Percentiles rank a stretch among this genome's conserved stretches.
phyloP scores from a whole-genome alignment of 139 green algal genomes.

The Diplosphaera chodatii region DNA sequence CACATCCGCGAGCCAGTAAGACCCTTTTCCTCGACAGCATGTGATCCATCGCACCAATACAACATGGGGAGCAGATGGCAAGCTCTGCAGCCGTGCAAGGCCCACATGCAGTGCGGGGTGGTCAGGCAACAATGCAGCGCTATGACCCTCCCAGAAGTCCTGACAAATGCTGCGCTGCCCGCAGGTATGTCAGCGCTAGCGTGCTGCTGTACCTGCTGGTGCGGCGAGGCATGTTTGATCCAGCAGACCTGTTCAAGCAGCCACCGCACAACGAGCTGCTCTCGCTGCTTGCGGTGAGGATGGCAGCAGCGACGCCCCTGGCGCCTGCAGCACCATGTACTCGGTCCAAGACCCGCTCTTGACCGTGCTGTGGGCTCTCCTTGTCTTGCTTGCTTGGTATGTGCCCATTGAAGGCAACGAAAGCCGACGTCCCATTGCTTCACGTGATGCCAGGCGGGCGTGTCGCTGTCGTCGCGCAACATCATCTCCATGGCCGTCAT shows the following conservation, averaged over 20 bases:
- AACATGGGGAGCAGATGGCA: no score
- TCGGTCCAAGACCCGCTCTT: no score
- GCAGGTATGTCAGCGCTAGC: constrained; percentile 14
- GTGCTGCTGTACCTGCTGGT: constrained; percentile 14
- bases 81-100: no score
- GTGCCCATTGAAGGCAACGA: no score
- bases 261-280: neutral
- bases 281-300: constrained; percentile 5
- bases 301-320: neutral
- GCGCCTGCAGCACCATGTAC: neutral
- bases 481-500: constrained; percentile 13
- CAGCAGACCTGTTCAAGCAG: constrained; percentile 4
- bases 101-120: no score
- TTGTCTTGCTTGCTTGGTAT: no score
- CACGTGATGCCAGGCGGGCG: constrained; percentile 8
- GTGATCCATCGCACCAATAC: neutral
- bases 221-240: constrained; percentile 8
- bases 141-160: no score
- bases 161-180: constrained; percentile 14
- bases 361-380: no score
- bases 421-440: no score
- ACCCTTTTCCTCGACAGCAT: neutral
- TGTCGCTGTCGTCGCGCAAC: constrained; percentile 21
- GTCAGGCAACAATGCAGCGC: no score
- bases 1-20: neutral